Percentiles rank a stretch among this genome's conserved stretches.
These are phyloP conservation scores for Trebouxia sp. DNA, from an alignment of 139 green algal species.

Conservation along the genomic window DNA sequence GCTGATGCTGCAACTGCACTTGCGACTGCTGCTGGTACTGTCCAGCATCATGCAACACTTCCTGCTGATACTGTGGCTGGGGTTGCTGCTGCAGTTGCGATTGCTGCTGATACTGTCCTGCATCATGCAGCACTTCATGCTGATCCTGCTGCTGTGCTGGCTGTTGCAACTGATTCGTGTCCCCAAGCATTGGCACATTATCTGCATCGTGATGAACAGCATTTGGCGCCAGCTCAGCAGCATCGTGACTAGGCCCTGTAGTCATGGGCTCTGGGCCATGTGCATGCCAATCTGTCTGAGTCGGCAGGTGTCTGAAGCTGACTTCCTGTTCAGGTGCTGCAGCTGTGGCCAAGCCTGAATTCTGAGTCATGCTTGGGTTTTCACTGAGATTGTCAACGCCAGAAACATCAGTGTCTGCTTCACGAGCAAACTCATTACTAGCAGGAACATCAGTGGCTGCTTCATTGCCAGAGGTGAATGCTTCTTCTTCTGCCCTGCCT, in stretches of 20 bases:
- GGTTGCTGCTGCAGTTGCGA: not conserved
- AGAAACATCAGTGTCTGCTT: too few relatives aligned
- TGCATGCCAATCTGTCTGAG: too few relatives aligned
- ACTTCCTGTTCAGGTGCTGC: not conserved
- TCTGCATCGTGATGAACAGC: not conserved
- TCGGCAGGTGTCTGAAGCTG: not conserved
- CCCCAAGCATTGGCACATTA: too few relatives aligned
- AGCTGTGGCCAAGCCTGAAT: too few relatives aligned
- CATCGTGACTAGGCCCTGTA: not conserved
- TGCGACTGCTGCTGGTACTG: not conserved
- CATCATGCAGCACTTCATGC: not conserved
- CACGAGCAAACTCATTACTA: too few relatives aligned
- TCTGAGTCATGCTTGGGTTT: too few relatives aligned
- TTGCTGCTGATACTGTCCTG: not conserved
- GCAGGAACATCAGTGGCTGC: too few relatives aligned
- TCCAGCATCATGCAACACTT: not conserved
- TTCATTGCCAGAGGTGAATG: too few relatives aligned
- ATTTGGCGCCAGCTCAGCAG: not conserved
- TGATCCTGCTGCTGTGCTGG: not conserved
- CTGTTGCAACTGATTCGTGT: not conserved
- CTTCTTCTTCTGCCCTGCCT: too few relatives aligned
- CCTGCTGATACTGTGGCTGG: not conserved
- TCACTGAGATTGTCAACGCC: too few relatives aligned
- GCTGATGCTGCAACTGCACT: not conserved
- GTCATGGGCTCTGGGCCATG: too few relatives aligned